Evolutionary conservation across 495 filamentous ascomycete species (phyloP).

Genomic region (Friedmanniomyces simplex): DNA sequence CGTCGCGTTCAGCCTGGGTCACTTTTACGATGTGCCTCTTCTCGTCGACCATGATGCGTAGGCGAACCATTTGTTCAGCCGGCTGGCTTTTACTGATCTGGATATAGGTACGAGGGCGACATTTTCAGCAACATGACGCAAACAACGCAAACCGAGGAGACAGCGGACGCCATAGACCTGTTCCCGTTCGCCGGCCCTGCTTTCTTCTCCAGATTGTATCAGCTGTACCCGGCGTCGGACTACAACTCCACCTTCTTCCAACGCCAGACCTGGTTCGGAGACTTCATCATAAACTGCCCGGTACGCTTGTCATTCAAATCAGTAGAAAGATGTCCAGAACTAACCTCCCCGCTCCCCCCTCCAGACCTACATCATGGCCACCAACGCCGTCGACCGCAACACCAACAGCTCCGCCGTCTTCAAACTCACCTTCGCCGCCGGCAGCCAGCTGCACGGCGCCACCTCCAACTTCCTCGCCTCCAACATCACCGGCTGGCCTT

Average conservation of each 20-base stretch:
- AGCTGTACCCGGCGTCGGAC: constrained; percentile 18
- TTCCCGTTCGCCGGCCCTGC: constrained; percentile 17
- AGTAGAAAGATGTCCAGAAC: constrained; percentile 6
- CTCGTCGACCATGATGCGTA: constrained; percentile 20
- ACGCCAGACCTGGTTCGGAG: constrained; percentile 21
- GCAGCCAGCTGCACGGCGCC: constrained; percentile 20
- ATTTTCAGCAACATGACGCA: constrained; percentile 17
- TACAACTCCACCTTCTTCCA: constrained; percentile 25
- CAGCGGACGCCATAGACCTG: constrained; percentile 10
- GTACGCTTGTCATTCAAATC: constrained; percentile 11
- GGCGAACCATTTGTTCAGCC: neutral
- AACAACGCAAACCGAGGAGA: constrained; percentile 13
- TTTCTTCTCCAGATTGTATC: constrained; percentile 23
- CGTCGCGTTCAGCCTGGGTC: constrained; percentile 20
- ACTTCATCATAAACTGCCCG: constrained; percentile 24
- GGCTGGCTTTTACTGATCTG: neutral
- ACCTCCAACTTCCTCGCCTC: constrained; percentile 8
- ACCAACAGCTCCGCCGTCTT: constrained; percentile 19
- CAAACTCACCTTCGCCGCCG: constrained; percentile 22
- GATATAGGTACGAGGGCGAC: constrained; percentile 15
- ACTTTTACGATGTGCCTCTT: constrained; percentile 25
- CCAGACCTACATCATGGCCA: constrained; percentile 8
- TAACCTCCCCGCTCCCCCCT: neutral
- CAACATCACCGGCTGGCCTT: constrained; percentile 6
- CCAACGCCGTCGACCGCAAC: constrained; percentile 16